Evolutionary conservation across 208 protist genomes (phyloP), one percentile per base, ranked within the genome.

Genomic region (Polymyxa betae): DNA sequence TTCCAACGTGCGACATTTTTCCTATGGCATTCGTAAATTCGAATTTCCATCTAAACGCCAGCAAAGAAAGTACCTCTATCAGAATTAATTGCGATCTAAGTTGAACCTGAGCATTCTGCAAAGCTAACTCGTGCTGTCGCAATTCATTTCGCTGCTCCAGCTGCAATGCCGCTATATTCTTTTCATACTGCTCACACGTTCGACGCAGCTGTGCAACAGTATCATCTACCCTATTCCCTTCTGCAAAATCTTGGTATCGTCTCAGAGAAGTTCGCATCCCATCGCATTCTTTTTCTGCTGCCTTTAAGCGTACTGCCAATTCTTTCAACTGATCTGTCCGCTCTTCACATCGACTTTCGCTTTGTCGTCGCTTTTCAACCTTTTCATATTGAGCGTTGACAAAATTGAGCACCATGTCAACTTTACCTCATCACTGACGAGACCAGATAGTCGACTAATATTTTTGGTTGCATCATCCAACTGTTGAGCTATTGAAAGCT

Each of bases 381-480:
- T 24, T 24, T 29, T 60, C 49, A 29, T 5, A 60, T 29, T 5
- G 49, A 60, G 49, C 24, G 49, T 60, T 60, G 49, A 60, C 24
- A 60, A 29, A 29, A 29, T 60, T 60, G 5, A 29, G 12, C 49
- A 60, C 5, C 5, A 82, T 43, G 12, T 20, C 10, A 12, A 35
- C 40, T 40, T 5, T 43, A 43, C 40, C 72, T 82, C 72, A 45
- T 82, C n/a, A n/a, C 35, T 43, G 12, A 82, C 12, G 5, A 82
- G 5, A 5, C 16, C 5, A 5, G 72, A 38, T 43, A 82, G n/a
- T 82, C 40, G n/a, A 43, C 16, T n/a, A 43, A 82, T 82, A 43
- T 82, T 82, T 5, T 5, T 40, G 40, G 5, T 82, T 82, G 72
- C 72, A 35, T 82, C 72, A 43, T 82, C 72, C 5, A 82, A n/a